A percentile compares a stretch with the other conserved stretches of the same genome.
Conservation (phyloP, 768 basidiomycete species). For the Tremella fuciformis region DNA sequence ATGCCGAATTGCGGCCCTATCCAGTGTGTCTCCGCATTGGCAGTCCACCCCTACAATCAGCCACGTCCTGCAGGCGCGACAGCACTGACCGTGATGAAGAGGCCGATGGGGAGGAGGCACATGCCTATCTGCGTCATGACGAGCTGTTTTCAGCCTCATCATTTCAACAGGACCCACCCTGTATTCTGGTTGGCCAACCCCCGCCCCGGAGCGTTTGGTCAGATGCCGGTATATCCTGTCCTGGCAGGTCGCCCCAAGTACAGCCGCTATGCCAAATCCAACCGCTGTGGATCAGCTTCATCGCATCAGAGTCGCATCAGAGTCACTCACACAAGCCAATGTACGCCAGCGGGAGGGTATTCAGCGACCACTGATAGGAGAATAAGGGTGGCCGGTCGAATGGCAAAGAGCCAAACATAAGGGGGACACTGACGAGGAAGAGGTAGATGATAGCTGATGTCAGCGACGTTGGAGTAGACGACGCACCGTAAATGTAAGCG, state of each 20-base stretch:
- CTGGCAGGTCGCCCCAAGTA: slow-evolving; percentile 31
- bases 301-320: too few relatives aligned
- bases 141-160: too few relatives aligned
- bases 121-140: too few relatives aligned
- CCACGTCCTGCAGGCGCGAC: too few relatives aligned
- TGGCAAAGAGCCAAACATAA: slow-evolving; percentile 39
- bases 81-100: too few relatives aligned
- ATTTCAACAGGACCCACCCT: too few relatives aligned
- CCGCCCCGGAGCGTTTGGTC: slow-evolving; percentile 30
- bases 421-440: slow-evolving; percentile 36
- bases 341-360: slow-evolving; percentile 38
- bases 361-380: slow-evolving; percentile 33
- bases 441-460: slow-evolving; percentile 38
- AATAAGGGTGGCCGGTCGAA: slow-evolving; percentile 28
- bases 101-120: too few relatives aligned
- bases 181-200: slow-evolving; percentile 42
- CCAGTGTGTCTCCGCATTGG: slow-evolving; percentile 42
- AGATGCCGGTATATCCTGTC: slow-evolving; percentile 43
- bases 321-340: slow-evolving; percentile 33
- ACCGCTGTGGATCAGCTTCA: slow-evolving; percentile 23
- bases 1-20: slow-evolving; percentile 40
- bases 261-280: slow-evolving; percentile 30
- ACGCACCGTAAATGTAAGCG: slow-evolving; percentile 45
- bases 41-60: slow-evolving; percentile 49
- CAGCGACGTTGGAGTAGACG: not conserved